Evolutionary conservation across 495 filamentous ascomycete species (phyloP).

Genomic region (Neurospora sublineolata): DNA sequence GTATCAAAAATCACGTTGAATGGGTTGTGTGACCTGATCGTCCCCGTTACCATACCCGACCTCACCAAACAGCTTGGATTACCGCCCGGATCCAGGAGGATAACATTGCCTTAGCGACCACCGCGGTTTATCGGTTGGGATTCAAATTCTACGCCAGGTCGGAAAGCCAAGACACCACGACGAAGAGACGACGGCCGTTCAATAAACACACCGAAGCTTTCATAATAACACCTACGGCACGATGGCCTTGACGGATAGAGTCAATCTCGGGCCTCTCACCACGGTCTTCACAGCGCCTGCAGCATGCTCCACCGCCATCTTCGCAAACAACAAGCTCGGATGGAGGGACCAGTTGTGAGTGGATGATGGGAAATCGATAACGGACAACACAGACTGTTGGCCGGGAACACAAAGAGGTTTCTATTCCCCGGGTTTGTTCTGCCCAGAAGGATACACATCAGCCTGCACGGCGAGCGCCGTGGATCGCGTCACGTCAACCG

Average conservation of each 20-base stretch:
- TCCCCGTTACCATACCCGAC: not conserved
- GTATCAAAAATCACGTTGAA: not conserved
- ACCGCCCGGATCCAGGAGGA: not conserved
- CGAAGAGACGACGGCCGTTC: not conserved
- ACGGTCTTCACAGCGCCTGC: conserved; percentile 22
- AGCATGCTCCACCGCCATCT: conserved; percentile 11
- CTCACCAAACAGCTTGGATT: not conserved
- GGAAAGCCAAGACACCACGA: not conserved
- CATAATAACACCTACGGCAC: not conserved
- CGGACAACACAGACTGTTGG: conserved; percentile 21
- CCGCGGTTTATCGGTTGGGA: not conserved
- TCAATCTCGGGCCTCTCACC: conserved; percentile 21
- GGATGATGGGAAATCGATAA: not conserved
- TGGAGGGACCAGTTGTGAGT: conserved; percentile 18
- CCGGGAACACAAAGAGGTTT: conserved; percentile 22
- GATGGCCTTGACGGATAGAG: conserved; percentile 1
- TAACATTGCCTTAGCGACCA: not conserved
- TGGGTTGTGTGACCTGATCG: not conserved
- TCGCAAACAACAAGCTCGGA: conserved; percentile 8
- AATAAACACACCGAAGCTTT: not conserved
- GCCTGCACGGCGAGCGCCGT: conserved; percentile 14
- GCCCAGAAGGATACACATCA: conserved; percentile 19
- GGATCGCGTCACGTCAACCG: not conserved
- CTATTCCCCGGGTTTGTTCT: conserved; percentile 21
- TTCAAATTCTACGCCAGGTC: not conserved